These are phyloP conservation scores for Penicillium freii DNA, from an alignment of 2,329 filamentous ascomycete genomes.

Conservation along the genomic window DNA sequence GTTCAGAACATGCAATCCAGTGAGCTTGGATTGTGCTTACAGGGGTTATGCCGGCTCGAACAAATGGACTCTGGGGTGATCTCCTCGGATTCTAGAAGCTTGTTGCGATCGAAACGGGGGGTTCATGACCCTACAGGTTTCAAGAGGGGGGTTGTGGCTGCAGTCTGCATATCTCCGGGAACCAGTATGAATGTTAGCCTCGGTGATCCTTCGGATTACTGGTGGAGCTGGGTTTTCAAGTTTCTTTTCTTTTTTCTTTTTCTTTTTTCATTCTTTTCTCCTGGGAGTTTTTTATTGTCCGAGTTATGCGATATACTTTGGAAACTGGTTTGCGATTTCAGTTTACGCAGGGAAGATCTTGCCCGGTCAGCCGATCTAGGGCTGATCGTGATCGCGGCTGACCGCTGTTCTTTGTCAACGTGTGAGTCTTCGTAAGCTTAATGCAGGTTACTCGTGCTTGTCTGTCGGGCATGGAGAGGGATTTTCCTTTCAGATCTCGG, in stretches of 20 bases:
- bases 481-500: not conserved
- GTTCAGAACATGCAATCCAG: conserved; percentile 1
- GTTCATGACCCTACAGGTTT: conserved; percentile 3
- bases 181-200: not conserved
- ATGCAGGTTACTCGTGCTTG: not conserved
- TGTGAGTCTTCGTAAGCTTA: conserved; percentile 5
- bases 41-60: conserved; percentile 9
- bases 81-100: conserved; percentile 10
- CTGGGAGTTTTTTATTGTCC: not conserved
- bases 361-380: conserved; percentile 3
- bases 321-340: not conserved
- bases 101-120: conserved; percentile 7
- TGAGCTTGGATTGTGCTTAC: not conserved
- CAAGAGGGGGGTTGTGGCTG: not conserved
- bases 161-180: conserved; percentile 5
- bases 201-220: not conserved
- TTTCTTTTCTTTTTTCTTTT: not conserved
- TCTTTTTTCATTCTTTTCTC: not conserved
- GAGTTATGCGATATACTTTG: not conserved
- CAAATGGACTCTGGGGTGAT: conserved; percentile 3
- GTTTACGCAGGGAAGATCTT: not conserved
- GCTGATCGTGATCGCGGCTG: conserved; percentile 10
- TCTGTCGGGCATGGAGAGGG: not conserved
- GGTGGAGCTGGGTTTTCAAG: not conserved
- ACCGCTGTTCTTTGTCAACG: conserved; percentile 11